Evolutionary conservation across 1,139 yeast species (phyloP).

Genomic region (Debaryomyces fabryi): DNA sequence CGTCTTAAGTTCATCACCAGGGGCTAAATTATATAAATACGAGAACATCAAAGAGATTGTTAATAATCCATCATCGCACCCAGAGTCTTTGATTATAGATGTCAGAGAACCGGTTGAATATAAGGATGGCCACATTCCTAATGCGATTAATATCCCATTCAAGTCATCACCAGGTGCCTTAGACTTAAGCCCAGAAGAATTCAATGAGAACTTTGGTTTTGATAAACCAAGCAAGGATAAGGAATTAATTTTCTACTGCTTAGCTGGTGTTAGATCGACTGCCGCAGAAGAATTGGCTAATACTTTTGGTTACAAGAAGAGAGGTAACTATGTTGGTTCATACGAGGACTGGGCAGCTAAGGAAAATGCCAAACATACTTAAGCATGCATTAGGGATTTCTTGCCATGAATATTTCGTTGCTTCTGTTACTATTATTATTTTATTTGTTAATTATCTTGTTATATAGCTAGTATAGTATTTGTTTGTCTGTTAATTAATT

Average conservation of each 20-base stretch:
- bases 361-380: slow-evolving; percentile 26
- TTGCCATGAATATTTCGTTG: not conserved
- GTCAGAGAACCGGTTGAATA: slow-evolving; percentile 91
- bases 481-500: slow-evolving; percentile 4
- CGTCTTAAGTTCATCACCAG: slow-evolving; percentile 36
- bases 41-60: slow-evolving; percentile 56
- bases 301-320: slow-evolving; percentile 80
- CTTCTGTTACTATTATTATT: not conserved
- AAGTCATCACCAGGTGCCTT: slow-evolving; percentile 95
- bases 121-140: slow-evolving; percentile 72
- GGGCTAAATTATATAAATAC: slow-evolving; percentile 58
- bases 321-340: slow-evolving; percentile 82
- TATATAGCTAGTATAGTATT: slow-evolving; percentile 7
- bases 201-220: slow-evolving; percentile 78
- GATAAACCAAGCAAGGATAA: slow-evolving; percentile 73
- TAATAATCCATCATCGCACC: slow-evolving; percentile 35
- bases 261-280: slow-evolving; percentile 88
- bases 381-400: not conserved
- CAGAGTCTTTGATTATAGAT: slow-evolving; percentile 66
- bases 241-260: slow-evolving; percentile 86
- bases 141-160: slow-evolving; percentile 84
- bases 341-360: slow-evolving; percentile 80
- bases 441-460: slow-evolving; percentile 5
- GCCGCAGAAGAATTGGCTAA: slow-evolving; percentile 91
- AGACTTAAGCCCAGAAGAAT: slow-evolving; percentile 75